Evolutionary conservation across 2,329 filamentous ascomycete species (phyloP), one percentile per base, ranked within the genome.

Genomic region (Tolypocladium cylindrosporum): DNA sequence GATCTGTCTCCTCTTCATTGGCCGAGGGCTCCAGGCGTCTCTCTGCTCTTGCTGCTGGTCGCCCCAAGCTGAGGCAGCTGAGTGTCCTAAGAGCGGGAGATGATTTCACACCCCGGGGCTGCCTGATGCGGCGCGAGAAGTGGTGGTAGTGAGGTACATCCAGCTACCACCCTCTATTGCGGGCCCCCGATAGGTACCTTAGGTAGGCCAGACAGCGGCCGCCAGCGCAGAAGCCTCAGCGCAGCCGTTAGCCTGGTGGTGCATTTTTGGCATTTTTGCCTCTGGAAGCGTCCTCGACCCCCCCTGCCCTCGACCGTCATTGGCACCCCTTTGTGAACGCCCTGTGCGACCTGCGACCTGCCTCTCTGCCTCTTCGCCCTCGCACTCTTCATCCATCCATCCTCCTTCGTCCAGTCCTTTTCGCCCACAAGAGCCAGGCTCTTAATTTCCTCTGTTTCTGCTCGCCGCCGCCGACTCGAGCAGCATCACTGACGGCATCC

Each of bases 341-440:
- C 48, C 55, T 57, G 55, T 57, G 55, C 55, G 37, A 57, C 55
- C 34, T 16, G 21, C 37, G 3, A 39, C 45, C 11, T 24, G 24
- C 37, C 39, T 57, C 39, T 57, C 55, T 54, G 40, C 21, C 27
- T 54, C 56, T 37, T 54, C 41, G 31, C 45, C 48, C 41, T 41
- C 56, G 48, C 31, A 51, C 27, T 51, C 27, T 34, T 51, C 43
- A 48, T 13, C 31, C 48, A 48, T 51, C 48, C 48, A 37, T 41
- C 42, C 56, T 45, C 21, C 55, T 53, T 53, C 48, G 55, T 57
- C 55, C 55, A 54, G 56, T 57, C 56, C 50, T 57, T 57, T 54
- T 53, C 39, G 39, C 45, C 55, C 48, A 31, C 39, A 41, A 50
- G 50, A 57, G 56, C 56, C 56, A 54, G 41, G 56, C 51, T 48